phyloP scores from a whole-genome alignment of 495 filamentous ascomycete species.

The Aspergillus affinis region DNA sequence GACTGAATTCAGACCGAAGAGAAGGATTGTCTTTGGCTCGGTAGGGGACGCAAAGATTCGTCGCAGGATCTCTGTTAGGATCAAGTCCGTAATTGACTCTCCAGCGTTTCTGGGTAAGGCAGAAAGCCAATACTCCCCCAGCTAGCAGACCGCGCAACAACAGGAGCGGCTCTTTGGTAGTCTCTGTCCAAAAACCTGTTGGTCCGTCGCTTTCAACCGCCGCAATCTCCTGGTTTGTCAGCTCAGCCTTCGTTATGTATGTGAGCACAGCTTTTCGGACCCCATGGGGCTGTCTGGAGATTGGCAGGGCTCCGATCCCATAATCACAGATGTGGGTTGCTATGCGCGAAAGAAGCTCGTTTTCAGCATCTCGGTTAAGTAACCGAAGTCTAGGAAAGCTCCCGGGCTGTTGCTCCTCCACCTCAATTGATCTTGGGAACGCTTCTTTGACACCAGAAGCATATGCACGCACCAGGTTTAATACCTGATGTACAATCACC shows the following conservation, averaged over 20 bases:
- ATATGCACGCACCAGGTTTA: conserved; percentile 22
- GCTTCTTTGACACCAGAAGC: background rate
- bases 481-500: conserved; percentile 30
- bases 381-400: background rate
- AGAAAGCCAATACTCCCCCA: conserved; percentile 53
- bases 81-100: conserved; percentile 1
- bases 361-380: background rate
- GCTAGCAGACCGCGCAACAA: no score
- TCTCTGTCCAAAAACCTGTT: background rate
- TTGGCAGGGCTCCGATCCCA: background rate
- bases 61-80: background rate
- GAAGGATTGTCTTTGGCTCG: conserved; percentile 68
- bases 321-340: background rate
- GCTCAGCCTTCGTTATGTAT: background rate
- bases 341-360: background rate
- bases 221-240: background rate
- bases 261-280: background rate
- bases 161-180: background rate
- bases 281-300: background rate
- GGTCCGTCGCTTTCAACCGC: background rate
- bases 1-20: conserved; percentile 66
- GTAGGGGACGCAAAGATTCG: conserved; percentile 54
- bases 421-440: background rate
- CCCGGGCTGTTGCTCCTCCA: background rate
- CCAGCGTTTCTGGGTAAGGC: conserved; percentile 61